Evolutionary conservation across 1,284 basidiomycete species (phyloP), one percentile per base, ranked within the genome.

Genomic region (Phellinidium pouzarii): DNA sequence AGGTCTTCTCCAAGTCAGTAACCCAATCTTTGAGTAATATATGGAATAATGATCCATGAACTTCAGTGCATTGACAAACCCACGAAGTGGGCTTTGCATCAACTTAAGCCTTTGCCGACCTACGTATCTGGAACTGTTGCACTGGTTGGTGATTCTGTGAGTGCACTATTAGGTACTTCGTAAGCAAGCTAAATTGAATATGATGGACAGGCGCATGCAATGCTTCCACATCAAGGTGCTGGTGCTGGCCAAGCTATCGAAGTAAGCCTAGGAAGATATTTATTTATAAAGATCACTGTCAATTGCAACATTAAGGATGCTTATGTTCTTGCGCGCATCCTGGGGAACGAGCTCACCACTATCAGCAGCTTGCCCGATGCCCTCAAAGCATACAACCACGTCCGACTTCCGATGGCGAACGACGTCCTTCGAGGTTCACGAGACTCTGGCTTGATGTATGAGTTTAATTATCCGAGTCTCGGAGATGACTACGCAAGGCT

Each of bases 1-100:
- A 50, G 64, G 65, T 1, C 61, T 80, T 5, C 58, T 77, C n/a
- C 64, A 73, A 56, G 78, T 75, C 49, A 57, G 68, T 17, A 17
- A 2, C 22, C 7, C 23, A 20, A 27, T 22, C 34, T n/a, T 27
- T 20, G 5, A 2, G 7, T 25, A 25, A 11, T 19, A 25, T 19
- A 34, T 34, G 11, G 29, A 34, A 29, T 5, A 7, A 19, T 12
- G 34, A 22, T 40, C 3, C 4, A 20, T 38, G 31, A 37, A 17
- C 9, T 45, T 8, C 38, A 59, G 56, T 36, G 26, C 19, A 58
- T 59, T 27, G 56, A 56, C n/a, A 58, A 47, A 27, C 57, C 58
- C 6, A 48, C 49, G 6, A 58, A 48, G 29, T 59, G 58, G 58
- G 58, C 53, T 19, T 49, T 59, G 8, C 44, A 54, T 43, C 23